Percentiles rank a stretch among this genome's conserved stretches.
These are phyloP conservation scores for Pisolithus albus DNA, from an alignment of 768 basidiomycete genomes.

Conservation along the genomic window DNA sequence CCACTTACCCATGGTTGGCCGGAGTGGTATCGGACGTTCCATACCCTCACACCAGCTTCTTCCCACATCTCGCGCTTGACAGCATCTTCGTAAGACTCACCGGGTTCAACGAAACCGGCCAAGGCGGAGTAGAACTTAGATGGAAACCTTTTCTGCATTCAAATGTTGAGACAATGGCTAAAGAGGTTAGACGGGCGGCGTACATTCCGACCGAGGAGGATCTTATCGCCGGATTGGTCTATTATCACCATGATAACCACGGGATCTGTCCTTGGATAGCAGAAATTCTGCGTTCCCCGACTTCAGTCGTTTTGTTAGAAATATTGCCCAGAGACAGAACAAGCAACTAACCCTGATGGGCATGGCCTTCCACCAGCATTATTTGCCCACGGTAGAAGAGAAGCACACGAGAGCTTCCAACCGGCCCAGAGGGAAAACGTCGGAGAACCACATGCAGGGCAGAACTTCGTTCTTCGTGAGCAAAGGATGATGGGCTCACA, in stretches of 20 bases:
- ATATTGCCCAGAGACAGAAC: neutral
- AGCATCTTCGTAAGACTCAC: constrained; percentile 91
- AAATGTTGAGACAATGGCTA: neutral
- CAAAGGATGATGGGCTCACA: no score
- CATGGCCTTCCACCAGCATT: constrained; percentile 60
- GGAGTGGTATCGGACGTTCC: constrained; percentile 79
- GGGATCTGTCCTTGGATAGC: constrained; percentile 75
- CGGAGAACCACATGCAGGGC: constrained; percentile 77
- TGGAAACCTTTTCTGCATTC: constrained; percentile 54
- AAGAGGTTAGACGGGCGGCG: constrained; percentile 18
- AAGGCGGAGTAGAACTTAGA: constrained; percentile 78
- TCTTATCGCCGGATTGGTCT: constrained; percentile 71
- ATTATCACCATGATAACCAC: constrained; percentile 90
- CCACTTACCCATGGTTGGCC: constrained; percentile 74
- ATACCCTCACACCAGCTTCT: constrained; percentile 87
- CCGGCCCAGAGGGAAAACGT: constrained; percentile 90
- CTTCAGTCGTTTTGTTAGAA: constrained; percentile 32
- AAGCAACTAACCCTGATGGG: constrained; percentile 54
- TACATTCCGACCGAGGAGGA: constrained; percentile 84
- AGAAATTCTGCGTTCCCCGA: constrained; percentile 82
- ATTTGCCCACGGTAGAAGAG: constrained; percentile 69
- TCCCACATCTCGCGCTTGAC: constrained; percentile 93
- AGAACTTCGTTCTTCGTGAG: constrained; percentile 50
- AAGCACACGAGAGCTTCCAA: constrained; percentile 85
- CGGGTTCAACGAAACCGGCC: constrained; percentile 92